Percentiles rank a stretch among this genome's conserved stretches.
phyloP scores from a whole-genome alignment of 805 yeast species.

The Suhomyces sp. region DNA sequence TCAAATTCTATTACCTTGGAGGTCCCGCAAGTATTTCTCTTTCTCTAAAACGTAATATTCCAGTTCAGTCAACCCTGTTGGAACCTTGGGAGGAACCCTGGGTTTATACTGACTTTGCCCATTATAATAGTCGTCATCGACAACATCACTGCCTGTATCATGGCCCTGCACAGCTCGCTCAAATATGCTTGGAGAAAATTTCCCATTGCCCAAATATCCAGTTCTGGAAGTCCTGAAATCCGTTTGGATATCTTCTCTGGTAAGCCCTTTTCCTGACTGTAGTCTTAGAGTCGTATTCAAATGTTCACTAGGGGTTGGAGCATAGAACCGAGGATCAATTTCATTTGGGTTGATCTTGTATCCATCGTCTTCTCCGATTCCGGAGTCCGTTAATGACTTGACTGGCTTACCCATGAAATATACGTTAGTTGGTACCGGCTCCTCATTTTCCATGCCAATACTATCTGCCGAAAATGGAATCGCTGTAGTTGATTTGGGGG shows the following conservation, averaged over 20 bases:
- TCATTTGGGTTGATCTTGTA: slow-evolving; percentile 83
- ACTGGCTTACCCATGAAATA: slow-evolving; percentile 36
- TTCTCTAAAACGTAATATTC: slow-evolving; percentile 44
- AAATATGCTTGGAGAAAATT: slow-evolving; percentile 16
- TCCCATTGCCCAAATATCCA: slow-evolving; percentile 45
- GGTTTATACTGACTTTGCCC: slow-evolving; percentile 32
- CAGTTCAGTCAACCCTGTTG: slow-evolving; percentile 39
- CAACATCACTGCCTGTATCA: slow-evolving; percentile 7
- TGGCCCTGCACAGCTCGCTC: slow-evolving; percentile 12
- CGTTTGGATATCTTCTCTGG: slow-evolving; percentile 17
- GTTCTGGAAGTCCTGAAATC: slow-evolving; percentile 33
- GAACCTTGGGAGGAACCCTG: slow-evolving; percentile 44
- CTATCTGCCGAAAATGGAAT: slow-evolving; percentile 46
- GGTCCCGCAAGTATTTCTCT: slow-evolving; percentile 38
- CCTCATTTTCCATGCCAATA: slow-evolving; percentile 34
- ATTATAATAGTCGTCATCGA: slow-evolving; percentile 5
- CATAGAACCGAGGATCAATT: slow-evolving; percentile 66
- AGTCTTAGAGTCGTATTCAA: slow-evolving; percentile 22
- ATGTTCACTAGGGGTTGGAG: slow-evolving; percentile 50
- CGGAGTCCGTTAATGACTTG: slow-evolving; percentile 26
- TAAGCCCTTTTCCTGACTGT: slow-evolving; percentile 20
- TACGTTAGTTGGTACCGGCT: slow-evolving; percentile 33
- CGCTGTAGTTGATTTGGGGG: slow-evolving; percentile 16
- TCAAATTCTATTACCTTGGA: too few relatives aligned
- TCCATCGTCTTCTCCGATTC: slow-evolving; percentile 19